Evolutionary conservation across 331 rosid species (phyloP).

Genomic region (Rhamnella rubrinervis): DNA sequence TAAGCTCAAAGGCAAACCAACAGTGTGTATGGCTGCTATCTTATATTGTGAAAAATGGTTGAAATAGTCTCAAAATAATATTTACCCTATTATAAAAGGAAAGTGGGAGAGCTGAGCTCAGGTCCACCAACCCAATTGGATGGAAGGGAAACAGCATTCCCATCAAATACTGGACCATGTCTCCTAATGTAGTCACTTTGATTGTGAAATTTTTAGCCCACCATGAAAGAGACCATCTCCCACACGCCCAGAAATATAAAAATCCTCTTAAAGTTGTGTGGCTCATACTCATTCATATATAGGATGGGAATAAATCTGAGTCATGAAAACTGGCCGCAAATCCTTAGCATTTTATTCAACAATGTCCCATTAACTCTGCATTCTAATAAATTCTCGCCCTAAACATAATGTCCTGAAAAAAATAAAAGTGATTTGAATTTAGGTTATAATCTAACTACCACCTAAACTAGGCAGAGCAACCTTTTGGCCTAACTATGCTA

Average conservation of each 20-base stretch:
- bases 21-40: too few relatives aligned
- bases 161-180: slow-evolving; percentile 13
- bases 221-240: slow-evolving; percentile 19
- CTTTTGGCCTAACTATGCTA: too few relatives aligned
- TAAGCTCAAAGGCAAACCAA: too few relatives aligned
- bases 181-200: slow-evolving; percentile 4
- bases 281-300: background rate
- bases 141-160: slow-evolving; percentile 1
- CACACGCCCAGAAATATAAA: background rate
- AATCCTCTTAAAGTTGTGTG: background rate
- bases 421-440: too few relatives aligned
- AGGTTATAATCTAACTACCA: too few relatives aligned
- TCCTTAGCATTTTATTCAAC: background rate
- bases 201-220: slow-evolving; percentile 21
- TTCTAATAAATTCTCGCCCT: too few relatives aligned
- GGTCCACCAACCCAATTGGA: slow-evolving; percentile 14
- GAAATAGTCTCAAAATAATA: background rate
- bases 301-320: background rate
- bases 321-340: background rate
- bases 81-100: background rate
- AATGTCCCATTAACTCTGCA: background rate
- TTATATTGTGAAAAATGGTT: too few relatives aligned
- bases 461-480: too few relatives aligned
- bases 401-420: too few relatives aligned
- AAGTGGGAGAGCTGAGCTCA: background rate